phyloP scores from a whole-genome alignment of 2,329 filamentous ascomycete genomes.

The Pyrenophora teres region DNA sequence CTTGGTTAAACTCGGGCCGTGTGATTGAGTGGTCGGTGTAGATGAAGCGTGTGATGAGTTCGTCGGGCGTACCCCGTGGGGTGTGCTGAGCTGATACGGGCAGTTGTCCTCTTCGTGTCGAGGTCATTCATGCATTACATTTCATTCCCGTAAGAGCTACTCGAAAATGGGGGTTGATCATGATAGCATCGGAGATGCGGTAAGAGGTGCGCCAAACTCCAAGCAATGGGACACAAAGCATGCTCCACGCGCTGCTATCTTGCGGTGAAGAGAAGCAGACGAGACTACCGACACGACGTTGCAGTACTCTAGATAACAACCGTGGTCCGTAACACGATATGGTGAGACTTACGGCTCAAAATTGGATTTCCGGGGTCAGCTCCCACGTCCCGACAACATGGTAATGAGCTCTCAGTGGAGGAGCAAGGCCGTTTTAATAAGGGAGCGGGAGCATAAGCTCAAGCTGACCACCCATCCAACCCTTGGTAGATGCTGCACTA shows the following conservation, averaged over 20 bases:
- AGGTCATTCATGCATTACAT: conserved; percentile 2
- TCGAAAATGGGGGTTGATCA: neutral
- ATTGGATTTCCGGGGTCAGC: conserved; percentile 18
- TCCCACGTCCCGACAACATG: conserved; percentile 10
- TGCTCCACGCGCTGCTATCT: conserved; percentile 6
- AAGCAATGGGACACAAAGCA: conserved; percentile 3
- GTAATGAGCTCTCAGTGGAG: conserved; percentile 13
- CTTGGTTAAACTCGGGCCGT: conserved; percentile 13
- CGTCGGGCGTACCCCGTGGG: conserved; percentile 9
- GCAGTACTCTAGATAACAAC: conserved; percentile 7
- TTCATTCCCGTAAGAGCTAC: neutral
- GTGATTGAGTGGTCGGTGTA: conserved; percentile 13
- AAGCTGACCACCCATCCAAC: conserved; percentile 33
- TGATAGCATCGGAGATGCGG: neutral
- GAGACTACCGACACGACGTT: neutral
- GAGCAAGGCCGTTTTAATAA: conserved; percentile 17
- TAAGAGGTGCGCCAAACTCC: conserved; percentile 1
- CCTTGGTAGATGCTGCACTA: conserved; percentile 15
- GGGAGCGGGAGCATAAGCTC: conserved; percentile 18
- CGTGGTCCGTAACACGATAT: conserved; percentile 12
- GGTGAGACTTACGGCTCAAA: conserved; percentile 12
- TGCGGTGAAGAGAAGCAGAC: conserved; percentile 13
- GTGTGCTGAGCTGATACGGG: conserved; percentile 14
- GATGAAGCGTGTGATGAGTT: conserved; percentile 6
- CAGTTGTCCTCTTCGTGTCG: conserved; percentile 6